These are phyloP conservation scores for Ogataea populi-albae DNA, from an alignment of 805 yeast species.

Conservation along the genomic window DNA sequence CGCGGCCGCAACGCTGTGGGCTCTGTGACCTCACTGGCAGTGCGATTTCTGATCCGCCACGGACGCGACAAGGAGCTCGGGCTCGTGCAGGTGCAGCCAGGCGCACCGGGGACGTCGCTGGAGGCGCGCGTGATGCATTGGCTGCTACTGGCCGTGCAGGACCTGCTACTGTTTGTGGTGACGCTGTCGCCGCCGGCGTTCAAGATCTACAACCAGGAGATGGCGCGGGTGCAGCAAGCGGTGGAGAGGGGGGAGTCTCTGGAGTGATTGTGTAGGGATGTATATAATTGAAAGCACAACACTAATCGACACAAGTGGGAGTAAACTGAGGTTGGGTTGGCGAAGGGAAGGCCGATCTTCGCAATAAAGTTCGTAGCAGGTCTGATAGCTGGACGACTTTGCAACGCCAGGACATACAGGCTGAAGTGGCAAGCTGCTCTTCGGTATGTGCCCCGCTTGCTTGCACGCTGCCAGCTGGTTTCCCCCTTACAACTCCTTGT, in stretches of 20 bases:
- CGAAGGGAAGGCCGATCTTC: no score
- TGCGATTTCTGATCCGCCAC: constrained; percentile 9
- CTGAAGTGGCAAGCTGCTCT: no score
- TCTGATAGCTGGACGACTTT: no score
- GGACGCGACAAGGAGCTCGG: constrained; percentile 3
- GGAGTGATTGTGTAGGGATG: background rate
- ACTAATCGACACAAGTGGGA: no score
- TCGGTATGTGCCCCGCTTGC: no score
- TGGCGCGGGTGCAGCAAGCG: no score
- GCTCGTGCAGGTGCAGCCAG: constrained; percentile 1
- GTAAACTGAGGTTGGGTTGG: no score
- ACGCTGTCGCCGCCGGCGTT: constrained; percentile 21
- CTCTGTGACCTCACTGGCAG: background rate
- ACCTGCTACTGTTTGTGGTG: constrained; percentile 13
- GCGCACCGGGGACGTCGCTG: constrained; percentile 6
- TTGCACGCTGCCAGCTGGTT: no score
- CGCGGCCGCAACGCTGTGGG: background rate
- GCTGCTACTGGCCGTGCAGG: constrained; percentile 16
- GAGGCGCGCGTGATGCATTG: constrained; percentile 5
- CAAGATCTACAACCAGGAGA: constrained; percentile 14
- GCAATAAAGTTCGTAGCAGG: no score
- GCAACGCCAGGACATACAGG: no score
- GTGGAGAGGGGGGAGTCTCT: background rate
- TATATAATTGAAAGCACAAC: no score
- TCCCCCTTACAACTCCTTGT: no score